Conservation (phyloP, 139 green algal species). For the Penium margaritaceum region DNA sequence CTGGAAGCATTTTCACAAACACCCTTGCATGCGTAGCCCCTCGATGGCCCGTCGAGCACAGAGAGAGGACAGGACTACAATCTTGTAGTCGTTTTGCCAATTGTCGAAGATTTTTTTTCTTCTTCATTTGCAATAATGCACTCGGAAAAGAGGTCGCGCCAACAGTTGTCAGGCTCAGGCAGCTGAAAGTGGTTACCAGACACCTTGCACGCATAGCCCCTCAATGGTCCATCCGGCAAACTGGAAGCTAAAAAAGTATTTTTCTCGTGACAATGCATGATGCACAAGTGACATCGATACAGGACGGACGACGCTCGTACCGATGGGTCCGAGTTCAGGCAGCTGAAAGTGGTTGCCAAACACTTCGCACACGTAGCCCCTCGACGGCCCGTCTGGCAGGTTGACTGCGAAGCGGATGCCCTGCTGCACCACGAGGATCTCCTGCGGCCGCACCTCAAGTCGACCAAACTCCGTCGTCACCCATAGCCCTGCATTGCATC, state of each 20-base stretch:
- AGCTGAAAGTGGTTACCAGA: conserved; percentile 79
- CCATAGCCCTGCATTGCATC: conserved; percentile 51
- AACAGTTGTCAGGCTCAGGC: conserved; percentile 84
- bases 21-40: too few relatives aligned
- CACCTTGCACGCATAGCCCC: conserved; percentile 85
- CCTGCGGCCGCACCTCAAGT: conserved; percentile 46
- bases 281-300: too few relatives aligned
- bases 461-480: conserved; percentile 75
- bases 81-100: too few relatives aligned
- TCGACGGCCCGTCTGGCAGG: conserved; percentile 52
- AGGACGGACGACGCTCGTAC: too few relatives aligned
- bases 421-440: conserved; percentile 74
- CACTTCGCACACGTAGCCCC: conserved; percentile 85
- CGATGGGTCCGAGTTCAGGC: conserved; percentile 84
- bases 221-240: conserved; percentile 43
- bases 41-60: too few relatives aligned
- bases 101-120: too few relatives aligned
- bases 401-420: conserved; percentile 76
- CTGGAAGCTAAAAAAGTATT: too few relatives aligned
- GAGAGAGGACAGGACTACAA: too few relatives aligned
- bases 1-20: too few relatives aligned
- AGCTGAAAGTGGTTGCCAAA: conserved; percentile 79
- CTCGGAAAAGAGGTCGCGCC: too few relatives aligned
- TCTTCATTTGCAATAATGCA: too few relatives aligned
- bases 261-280: too few relatives aligned